phyloP scores from a whole-genome alignment of 2,329 filamentous ascomycete genomes.

The Neoscytalidium dimidiatum region DNA sequence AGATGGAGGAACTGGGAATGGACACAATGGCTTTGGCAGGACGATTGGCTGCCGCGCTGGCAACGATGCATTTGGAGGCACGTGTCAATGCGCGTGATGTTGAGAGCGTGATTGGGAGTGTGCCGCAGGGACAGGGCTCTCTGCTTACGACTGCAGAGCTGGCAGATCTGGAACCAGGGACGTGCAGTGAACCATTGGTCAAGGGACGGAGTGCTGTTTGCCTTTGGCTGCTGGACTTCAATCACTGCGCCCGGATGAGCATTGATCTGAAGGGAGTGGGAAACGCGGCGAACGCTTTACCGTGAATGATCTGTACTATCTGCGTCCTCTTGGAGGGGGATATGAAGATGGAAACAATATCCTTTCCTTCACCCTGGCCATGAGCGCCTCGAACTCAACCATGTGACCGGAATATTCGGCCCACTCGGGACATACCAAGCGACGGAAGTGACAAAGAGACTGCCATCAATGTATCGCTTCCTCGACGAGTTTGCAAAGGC shows the following conservation, averaged over 20 bases:
- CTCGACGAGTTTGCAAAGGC: slow-evolving; percentile 37
- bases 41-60: slow-evolving; percentile 56
- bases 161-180: neutral
- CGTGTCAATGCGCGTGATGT: slow-evolving; percentile 56
- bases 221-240: slow-evolving; percentile 56
- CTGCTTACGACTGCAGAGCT: neutral
- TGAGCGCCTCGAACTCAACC: too few relatives aligned
- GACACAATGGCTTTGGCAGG: slow-evolving; percentile 20
- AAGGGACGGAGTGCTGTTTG: neutral
- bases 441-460: slow-evolving; percentile 17
- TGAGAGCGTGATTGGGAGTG: slow-evolving; percentile 54
- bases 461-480: slow-evolving; percentile 32
- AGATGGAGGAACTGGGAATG: slow-evolving; percentile 46
- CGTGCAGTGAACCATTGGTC: neutral
- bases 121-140: neutral
- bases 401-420: too few relatives aligned
- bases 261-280: slow-evolving; percentile 41
- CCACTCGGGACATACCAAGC: too few relatives aligned
- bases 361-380: too few relatives aligned
- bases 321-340: slow-evolving; percentile 22
- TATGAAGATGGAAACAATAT: neutral
- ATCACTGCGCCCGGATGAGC: slow-evolving; percentile 56
- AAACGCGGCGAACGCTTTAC: slow-evolving; percentile 48
- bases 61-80: slow-evolving; percentile 53
- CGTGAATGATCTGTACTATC: slow-evolving; percentile 56